Evolutionary conservation across 2,329 filamentous ascomycete species (phyloP).

Genomic region (Xylariaceae sp.): DNA sequence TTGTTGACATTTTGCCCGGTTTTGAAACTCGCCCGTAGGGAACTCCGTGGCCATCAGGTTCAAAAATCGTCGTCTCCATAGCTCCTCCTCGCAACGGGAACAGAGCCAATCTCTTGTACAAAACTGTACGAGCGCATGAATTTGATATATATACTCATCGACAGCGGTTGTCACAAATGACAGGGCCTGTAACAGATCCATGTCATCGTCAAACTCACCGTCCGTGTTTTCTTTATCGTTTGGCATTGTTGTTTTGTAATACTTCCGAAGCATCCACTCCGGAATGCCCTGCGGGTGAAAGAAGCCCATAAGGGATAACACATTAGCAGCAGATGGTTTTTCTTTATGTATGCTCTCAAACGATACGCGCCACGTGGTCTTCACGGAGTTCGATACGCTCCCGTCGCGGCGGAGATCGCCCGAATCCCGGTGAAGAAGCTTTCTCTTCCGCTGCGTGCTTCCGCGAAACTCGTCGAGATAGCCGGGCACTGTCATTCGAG

Average conservation of each 20-base stretch:
- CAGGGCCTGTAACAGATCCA: neutral
- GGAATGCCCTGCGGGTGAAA: neutral
- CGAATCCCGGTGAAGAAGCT: neutral
- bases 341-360: neutral
- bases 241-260: neutral
- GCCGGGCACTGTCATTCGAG: too few relatives aligned
- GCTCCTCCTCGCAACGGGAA: neutral
- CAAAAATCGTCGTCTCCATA: neutral
- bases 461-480: too few relatives aligned
- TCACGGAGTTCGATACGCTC: neutral
- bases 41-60: too few relatives aligned
- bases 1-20: too few relatives aligned
- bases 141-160: neutral
- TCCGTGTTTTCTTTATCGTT: neutral
- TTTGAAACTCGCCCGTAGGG: too few relatives aligned
- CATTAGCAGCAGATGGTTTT: neutral
- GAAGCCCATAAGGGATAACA: conserved; percentile 5
- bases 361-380: neutral
- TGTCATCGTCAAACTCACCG: too few relatives aligned
- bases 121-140: neutral
- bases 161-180: neutral
- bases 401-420: neutral
- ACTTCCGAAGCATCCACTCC: neutral
- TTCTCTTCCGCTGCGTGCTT: neutral
- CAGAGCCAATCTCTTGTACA: neutral